A percentile compares a stretch with the other conserved stretches of the same genome.
Evolutionary conservation across 73 alveolate species (phyloP).

Genomic region (Tetrahymena thermophila): DNA sequence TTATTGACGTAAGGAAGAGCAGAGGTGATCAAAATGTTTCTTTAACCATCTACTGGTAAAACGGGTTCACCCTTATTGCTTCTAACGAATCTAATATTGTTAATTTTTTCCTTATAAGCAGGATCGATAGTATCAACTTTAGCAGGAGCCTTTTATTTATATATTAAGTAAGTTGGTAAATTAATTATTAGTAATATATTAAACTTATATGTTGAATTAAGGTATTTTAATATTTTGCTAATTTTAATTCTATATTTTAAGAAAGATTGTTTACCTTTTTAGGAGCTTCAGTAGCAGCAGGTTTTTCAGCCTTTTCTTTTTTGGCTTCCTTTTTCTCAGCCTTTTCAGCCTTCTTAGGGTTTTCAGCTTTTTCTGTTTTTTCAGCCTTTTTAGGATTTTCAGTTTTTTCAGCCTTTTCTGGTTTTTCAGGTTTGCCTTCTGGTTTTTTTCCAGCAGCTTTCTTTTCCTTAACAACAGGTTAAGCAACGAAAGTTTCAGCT

Average conservation of each 20-base stretch:
- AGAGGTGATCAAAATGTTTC: conserved; percentile 89
- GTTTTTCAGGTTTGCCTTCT: background rate
- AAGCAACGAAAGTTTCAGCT: background rate
- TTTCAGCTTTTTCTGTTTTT: background rate
- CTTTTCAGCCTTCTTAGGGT: background rate
- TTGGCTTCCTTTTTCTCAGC: background rate
- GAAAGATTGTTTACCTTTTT: background rate
- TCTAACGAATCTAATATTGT: background rate
- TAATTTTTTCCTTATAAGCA: background rate
- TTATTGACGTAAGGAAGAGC: conserved; percentile 98
- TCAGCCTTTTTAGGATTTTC: background rate
- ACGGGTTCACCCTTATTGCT: conserved; percentile 10
- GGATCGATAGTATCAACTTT: background rate
- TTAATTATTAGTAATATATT: too few relatives aligned
- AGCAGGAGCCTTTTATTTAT: background rate
- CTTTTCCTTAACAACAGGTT: background rate
- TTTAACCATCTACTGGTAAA: conserved; percentile 61
- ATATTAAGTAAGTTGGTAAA: too few relatives aligned
- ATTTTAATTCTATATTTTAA: background rate
- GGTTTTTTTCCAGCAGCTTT: background rate
- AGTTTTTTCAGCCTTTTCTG: background rate
- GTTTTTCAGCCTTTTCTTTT: background rate
- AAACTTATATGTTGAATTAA: too few relatives aligned
- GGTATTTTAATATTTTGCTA: background rate
- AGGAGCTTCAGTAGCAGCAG: background rate